Percentiles rank a stretch among this genome's conserved stretches.
Conservation (phyloP, 768 basidiomycete genomes). For the Hirschioporus abietinus region DNA sequence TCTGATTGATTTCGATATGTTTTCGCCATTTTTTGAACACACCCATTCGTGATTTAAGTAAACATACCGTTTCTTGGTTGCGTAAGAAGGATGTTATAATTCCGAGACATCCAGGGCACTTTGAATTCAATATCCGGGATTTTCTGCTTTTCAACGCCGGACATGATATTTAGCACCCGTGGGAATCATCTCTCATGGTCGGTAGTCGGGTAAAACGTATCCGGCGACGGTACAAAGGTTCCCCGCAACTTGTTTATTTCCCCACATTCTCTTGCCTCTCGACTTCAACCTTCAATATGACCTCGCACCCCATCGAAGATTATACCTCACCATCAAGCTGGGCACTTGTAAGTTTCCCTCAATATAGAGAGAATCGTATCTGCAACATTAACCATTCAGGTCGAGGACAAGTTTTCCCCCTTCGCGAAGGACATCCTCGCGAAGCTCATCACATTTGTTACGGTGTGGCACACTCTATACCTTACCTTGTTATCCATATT, state of each 20-base stretch:
- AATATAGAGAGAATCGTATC: not conserved
- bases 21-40: no score
- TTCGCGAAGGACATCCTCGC: conserved; percentile 83
- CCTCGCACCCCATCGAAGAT: conserved; percentile 64
- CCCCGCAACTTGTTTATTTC: not conserved
- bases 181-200: not conserved
- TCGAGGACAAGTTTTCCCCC: conserved; percentile 90
- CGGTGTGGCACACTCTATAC: conserved; percentile 41
- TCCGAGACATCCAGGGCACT: not conserved
- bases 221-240: not conserved
- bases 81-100: not conserved
- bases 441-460: conserved; percentile 79
- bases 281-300: conserved; percentile 34
- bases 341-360: conserved; percentile 58
- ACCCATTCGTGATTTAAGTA: no score
- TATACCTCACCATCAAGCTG: conserved; percentile 83
- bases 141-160: not conserved
- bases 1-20: no score
- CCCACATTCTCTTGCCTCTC: not conserved
- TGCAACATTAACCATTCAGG: conserved; percentile 32
- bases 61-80: no score
- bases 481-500: conserved; percentile 3
- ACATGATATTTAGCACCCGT: not conserved
- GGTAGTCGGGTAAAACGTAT: not conserved
- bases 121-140: not conserved